Percentiles rank a stretch among this genome's conserved stretches.
Evolutionary conservation across 2,329 filamentous ascomycete species (phyloP).

Genomic region (Dactylonectria macrodidyma): DNA sequence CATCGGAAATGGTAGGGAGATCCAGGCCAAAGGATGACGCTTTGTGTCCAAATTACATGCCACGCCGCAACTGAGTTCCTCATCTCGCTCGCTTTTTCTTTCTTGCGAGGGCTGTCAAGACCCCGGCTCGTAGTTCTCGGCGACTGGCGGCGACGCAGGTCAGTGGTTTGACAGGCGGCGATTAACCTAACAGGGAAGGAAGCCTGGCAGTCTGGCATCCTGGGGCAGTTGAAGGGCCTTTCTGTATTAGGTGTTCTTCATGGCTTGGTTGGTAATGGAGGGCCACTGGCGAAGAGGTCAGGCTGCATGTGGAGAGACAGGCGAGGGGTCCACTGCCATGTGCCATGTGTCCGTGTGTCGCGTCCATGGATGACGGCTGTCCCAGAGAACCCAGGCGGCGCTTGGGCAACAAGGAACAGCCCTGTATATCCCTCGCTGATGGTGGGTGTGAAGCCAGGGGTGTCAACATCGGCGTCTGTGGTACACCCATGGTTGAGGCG

Average conservation of each 20-base stretch:
- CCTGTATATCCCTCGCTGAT: slow-evolving; percentile 27
- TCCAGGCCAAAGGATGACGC: slow-evolving; percentile 28
- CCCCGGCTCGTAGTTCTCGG: slow-evolving; percentile 28
- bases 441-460: slow-evolving; percentile 15
- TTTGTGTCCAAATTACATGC: slow-evolving; percentile 38
- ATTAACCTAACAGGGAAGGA: slow-evolving; percentile 36
- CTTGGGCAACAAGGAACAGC: slow-evolving; percentile 35
- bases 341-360: slow-evolving; percentile 46
- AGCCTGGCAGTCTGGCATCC: slow-evolving; percentile 12
- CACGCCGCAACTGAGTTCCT: slow-evolving; percentile 35
- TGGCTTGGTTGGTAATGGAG: slow-evolving; percentile 32
- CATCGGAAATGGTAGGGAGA: slow-evolving; percentile 16
- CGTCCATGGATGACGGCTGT: slow-evolving; percentile 39
- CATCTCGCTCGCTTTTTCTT: slow-evolving; percentile 29
- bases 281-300: slow-evolving; percentile 40
- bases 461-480: slow-evolving; percentile 15
- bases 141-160: slow-evolving; percentile 28
- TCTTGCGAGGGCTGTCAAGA: slow-evolving; percentile 26
- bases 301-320: slow-evolving; percentile 42
- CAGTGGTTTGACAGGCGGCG: slow-evolving; percentile 36
- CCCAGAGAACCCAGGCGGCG: slow-evolving; percentile 36
- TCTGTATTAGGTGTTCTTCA: slow-evolving; percentile 30
- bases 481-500: neutral
- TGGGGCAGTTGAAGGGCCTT: slow-evolving; percentile 19
- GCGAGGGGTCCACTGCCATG: slow-evolving; percentile 42